Base-by-base conservation (phyloP, 495 filamentous ascomycete species). In the Daldinia vernicosa region DNA sequence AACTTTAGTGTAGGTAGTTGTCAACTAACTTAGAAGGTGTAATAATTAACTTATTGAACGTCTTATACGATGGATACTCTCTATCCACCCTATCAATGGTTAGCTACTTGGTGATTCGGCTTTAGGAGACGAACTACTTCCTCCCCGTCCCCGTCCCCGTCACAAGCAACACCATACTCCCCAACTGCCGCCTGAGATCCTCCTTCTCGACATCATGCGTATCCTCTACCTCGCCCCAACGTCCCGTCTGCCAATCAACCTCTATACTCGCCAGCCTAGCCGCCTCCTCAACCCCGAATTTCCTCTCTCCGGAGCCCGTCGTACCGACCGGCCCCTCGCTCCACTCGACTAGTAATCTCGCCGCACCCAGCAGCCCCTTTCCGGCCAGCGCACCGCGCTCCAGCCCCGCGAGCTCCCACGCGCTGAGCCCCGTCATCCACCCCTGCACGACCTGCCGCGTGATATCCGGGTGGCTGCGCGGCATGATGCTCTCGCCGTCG, bases 191-290 rank as follows among this genome's bases (percentile, higher is more conserved):
- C 79, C 86, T 87, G 71, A 98, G 45, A 81, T 99, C 95, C 81
- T 97, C 95, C 79, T 89, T 93, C 74, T 97, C 90, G 2, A 99
- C 95, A 87, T 99, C 95, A 80, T 99, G 96, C 43, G 94, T 97
- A 81, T 99, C 95, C 80, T 99, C 96, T 3, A 99, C 95, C 82
- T 96, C 94, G 1, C 95, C 95, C 94, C 95, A 98, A 81, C 89
- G 86, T 15, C 88, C 82, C 5, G 91, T 97, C 86, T 99, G 95
- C 90, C 92, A 98, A 69, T 85, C 84, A 17, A 97, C 93, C 84
- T 99, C 95, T 22, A 95, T 70, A 69, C 87, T 96, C 4, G 90
- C 89, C 26, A 93, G 89, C 78, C 87, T 82, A 3, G 92, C 89
- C 15, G 94, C 94, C 76, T 97, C 86, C 60, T 89, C 87, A 1